phyloP scores from a whole-genome alignment of 306 rosid genomes.

The Astragalus glycyphyllos region DNA sequence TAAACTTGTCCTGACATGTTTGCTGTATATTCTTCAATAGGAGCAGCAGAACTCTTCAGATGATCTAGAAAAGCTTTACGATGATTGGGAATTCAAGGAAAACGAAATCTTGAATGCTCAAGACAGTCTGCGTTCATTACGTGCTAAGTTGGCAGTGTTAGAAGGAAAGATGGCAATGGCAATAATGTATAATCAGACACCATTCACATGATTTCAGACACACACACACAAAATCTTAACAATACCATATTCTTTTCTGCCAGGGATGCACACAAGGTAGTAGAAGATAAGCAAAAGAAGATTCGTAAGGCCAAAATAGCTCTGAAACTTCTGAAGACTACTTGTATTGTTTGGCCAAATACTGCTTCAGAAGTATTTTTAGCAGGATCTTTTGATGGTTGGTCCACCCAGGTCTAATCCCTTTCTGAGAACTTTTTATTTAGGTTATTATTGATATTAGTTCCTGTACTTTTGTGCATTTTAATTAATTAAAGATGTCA shows the following conservation, averaged over 20 bases:
- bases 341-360: conserved; percentile 79
- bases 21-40: conserved; percentile 52
- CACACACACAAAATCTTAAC: conserved; percentile 34
- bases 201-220: conserved; percentile 31
- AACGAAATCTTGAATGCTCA: conserved; percentile 73
- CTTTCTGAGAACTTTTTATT: conserved; percentile 10
- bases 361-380: conserved; percentile 83
- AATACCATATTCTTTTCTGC: conserved; percentile 34
- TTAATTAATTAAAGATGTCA: background rate
- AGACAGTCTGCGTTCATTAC: conserved; percentile 69
- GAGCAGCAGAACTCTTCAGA: conserved; percentile 61
- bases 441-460: conserved; percentile 10
- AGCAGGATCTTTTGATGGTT: conserved; percentile 91
- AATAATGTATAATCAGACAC: conserved; percentile 61
- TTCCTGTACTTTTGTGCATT: conserved; percentile 3
- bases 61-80: conserved; percentile 59
- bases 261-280: conserved; percentile 69
- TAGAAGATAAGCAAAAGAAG: conserved; percentile 74
- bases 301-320: conserved; percentile 63
- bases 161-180: conserved; percentile 90
- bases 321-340: conserved; percentile 55
- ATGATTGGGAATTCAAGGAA: conserved; percentile 88
- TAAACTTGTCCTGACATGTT: conserved; percentile 23
- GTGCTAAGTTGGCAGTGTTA: conserved; percentile 77
- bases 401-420: conserved; percentile 76